Conservation (phyloP, 352 stramenopile species). For the Globisporangium acanthophoron region DNA sequence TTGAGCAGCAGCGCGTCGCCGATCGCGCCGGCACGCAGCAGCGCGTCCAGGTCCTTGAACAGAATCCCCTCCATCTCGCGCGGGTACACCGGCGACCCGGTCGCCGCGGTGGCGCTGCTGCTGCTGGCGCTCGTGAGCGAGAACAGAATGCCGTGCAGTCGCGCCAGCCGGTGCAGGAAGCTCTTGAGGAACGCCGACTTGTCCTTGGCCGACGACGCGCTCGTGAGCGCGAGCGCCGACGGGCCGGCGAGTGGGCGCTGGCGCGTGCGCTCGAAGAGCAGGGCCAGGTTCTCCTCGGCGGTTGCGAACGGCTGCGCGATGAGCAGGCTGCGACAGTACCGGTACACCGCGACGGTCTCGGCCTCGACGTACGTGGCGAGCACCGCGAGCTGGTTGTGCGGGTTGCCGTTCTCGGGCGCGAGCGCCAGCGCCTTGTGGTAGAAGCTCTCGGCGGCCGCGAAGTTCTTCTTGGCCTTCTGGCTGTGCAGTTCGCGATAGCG, state of each 20-base stretch:
- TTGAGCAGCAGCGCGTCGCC: conserved; percentile 79
- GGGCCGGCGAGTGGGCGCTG: conserved; percentile 54
- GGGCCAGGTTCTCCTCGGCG: conserved; percentile 82
- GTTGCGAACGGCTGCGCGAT: conserved; percentile 83
- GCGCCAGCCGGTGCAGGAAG: conserved; percentile 80
- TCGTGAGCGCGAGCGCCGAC: conserved; percentile 21
- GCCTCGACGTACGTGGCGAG: conserved; percentile 84
- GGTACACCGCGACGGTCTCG: conserved; percentile 88
- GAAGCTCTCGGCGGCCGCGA: conserved; percentile 52
- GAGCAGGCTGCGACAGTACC: conserved; percentile 85
- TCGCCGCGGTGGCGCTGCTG: background rate
- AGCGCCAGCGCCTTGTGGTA: conserved; percentile 70
- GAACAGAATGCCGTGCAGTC: conserved; percentile 84
- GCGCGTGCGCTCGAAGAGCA: conserved; percentile 87
- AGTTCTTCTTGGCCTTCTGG: conserved; percentile 85
- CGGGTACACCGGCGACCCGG: conserved; percentile 28
- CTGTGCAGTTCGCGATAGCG: conserved; percentile 81
- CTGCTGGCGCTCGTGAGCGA: conserved; percentile 25
- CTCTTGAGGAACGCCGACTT: conserved; percentile 85
- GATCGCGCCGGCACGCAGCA: conserved; percentile 54
- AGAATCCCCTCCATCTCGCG: conserved; percentile 64
- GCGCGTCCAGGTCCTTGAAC: conserved; percentile 46
- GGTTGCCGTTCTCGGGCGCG: conserved; percentile 76
- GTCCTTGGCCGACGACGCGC: conserved; percentile 52
- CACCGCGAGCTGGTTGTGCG: conserved; percentile 83